Evolutionary conservation across 805 yeast genomes (phyloP).

Genomic region (Yamadazyma kitorensis): DNA sequence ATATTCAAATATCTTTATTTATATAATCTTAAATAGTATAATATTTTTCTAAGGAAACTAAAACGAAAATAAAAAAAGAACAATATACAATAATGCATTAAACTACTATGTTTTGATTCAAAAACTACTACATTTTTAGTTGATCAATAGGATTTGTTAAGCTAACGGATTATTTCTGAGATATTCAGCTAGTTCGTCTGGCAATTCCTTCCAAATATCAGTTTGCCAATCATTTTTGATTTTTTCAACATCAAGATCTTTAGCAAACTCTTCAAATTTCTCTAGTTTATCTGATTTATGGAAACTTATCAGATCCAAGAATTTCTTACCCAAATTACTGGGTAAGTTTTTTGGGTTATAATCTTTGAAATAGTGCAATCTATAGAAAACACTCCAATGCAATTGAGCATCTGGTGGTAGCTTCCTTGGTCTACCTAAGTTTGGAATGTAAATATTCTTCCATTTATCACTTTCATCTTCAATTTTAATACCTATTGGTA

Average conservation of each 20-base stretch:
- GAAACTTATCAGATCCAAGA: constrained; percentile 19
- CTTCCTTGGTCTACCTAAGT: constrained; percentile 51
- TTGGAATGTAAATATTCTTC: constrained; percentile 50
- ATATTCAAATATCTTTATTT: no score
- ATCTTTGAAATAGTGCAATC: constrained; percentile 44
- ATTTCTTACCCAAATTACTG: constrained; percentile 15
- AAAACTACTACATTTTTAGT: no score
- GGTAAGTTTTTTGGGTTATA: constrained; percentile 40
- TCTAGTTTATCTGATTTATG: constrained; percentile 3
- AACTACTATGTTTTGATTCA: no score
- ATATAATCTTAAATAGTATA: no score
- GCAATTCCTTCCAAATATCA: constrained; percentile 29
- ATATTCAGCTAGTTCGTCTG: constrained; percentile 25
- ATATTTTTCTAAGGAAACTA: no score
- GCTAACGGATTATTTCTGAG: neutral
- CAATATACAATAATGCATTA: no score
- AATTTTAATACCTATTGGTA: constrained; percentile 56
- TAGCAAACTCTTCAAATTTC: constrained; percentile 12
- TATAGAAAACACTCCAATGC: constrained; percentile 67
- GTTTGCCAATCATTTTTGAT: constrained; percentile 12
- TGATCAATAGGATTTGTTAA: no score
- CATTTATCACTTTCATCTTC: constrained; percentile 50
- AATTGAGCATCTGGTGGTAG: constrained; percentile 46
- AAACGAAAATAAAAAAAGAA: no score
- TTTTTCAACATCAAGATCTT: constrained; percentile 14